phyloP scores from a whole-genome alignment of 2,329 filamentous ascomycete genomes.

The Purpureocillium lavendulum region DNA sequence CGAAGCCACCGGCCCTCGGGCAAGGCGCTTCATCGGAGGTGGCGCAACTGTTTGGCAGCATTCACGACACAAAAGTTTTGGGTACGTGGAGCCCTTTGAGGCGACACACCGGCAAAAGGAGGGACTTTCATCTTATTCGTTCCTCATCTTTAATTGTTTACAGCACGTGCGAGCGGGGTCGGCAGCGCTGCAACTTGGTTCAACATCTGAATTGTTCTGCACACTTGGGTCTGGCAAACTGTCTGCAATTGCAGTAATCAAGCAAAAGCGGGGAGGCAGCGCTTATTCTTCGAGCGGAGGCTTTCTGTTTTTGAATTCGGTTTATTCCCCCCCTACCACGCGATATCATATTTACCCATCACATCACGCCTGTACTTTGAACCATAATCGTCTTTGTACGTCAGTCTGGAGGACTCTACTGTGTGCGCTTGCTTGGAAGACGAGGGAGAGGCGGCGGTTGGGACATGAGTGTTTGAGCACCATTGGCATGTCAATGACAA shows the following conservation, averaged over 20 bases:
- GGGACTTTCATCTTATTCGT: neutral
- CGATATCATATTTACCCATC: no score
- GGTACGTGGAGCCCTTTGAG: neutral
- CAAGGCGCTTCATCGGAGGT: neutral
- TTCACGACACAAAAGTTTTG: neutral
- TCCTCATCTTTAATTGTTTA: neutral
- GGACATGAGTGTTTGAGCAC: neutral
- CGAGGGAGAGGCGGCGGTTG: neutral
- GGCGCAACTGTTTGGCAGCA: neutral
- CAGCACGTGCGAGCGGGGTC: slow-evolving; percentile 2
- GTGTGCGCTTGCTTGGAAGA: neutral
- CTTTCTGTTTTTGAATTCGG: neutral
- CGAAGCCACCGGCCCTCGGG: neutral
- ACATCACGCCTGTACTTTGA: neutral
- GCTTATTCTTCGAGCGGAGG: neutral
- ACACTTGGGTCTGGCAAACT: slow-evolving; percentile 5
- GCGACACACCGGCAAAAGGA: no score
- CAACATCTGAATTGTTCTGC: no score
- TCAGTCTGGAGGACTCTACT: neutral
- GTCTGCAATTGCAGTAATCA: slow-evolving; percentile 5
- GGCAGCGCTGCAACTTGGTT: slow-evolving; percentile 3
- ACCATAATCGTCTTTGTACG: neutral
- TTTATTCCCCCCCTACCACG: neutral
- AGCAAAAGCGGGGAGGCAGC: neutral
- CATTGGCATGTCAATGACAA: neutral